Base-by-base conservation (phyloP, 768 basidiomycete genomes). In the Flagelloscypha sp. region DNA sequence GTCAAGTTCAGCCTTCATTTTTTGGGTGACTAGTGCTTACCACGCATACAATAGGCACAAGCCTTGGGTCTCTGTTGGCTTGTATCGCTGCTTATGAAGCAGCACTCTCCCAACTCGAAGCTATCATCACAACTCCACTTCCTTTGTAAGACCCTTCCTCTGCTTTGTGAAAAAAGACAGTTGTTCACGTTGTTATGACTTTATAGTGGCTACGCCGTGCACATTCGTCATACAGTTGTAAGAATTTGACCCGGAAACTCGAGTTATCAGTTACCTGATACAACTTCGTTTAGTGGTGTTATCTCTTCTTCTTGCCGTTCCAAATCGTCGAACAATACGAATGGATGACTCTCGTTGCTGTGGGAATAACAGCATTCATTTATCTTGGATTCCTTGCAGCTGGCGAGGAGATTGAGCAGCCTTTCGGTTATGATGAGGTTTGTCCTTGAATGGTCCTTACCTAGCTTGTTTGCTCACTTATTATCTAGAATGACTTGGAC, bases 301-400 rank as follows among this genome's bases (percentile, higher is more conserved):
- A 83, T 53, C 67, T 84, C 2, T 80, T 84, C 62, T 77, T 81
- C 55, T 62, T 86, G 2, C 84, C 82, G 1, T 83, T 86, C 68
- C 82, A 86, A 53, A 65, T 84, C 6, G 70, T 79, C 34, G 59
- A 59, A 28, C 66, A 69, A 22, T 77, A 84, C 45, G 62, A 58
- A 8, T 84, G 79, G 65, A 70, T 73, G 48, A 70, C 79, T 4
- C 74, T 84, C 27, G 73, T 76, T 1, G 80, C 78, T 24, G 76
- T 79, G 5, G 63, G 64, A 10, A 66, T 83, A 27, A 78, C 80
- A 2, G 61, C 77, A 1, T 80, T 81, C 56, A 79, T 82, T 36
- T 84, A 80, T 54, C 67, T 84, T n/a, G 81, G 79, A 16, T 81
- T 84, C 53, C 50, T 86, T 15, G 78, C 81, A 5, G 77, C 80